Conservation (phyloP, 1,139 yeast species). For the Arxiozyma slooffiae region DNA sequence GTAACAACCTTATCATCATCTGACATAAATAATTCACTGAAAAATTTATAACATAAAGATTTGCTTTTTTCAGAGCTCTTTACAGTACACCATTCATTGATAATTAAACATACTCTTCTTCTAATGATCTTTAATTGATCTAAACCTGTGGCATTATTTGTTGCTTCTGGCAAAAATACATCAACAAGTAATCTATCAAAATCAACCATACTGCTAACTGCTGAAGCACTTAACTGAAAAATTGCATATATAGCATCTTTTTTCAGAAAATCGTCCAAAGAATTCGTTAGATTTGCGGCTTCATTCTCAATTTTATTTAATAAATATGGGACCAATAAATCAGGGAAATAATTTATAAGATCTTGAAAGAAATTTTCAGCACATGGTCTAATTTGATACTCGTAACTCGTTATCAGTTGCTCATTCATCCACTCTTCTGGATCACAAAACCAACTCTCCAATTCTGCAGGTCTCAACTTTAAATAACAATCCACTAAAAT, state of each 20-base stretch:
- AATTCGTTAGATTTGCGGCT: slow-evolving; percentile 27
- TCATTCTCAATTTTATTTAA: slow-evolving; percentile 50
- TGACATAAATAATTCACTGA: slow-evolving; percentile 32
- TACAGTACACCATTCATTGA: slow-evolving; percentile 72
- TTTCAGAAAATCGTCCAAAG: slow-evolving; percentile 46
- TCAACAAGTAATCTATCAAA: slow-evolving; percentile 51
- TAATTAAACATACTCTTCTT: slow-evolving; percentile 65
- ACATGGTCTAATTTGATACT: slow-evolving; percentile 76
- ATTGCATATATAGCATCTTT: slow-evolving; percentile 76
- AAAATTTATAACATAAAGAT: slow-evolving; percentile 49
- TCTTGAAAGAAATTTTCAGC: slow-evolving; percentile 81
- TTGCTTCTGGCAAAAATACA: slow-evolving; percentile 60
- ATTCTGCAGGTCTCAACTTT: slow-evolving; percentile 59
- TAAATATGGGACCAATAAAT: slow-evolving; percentile 50
- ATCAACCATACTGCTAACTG: slow-evolving; percentile 54
- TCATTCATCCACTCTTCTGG: slow-evolving; percentile 92
- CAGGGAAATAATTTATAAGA: slow-evolving; percentile 54
- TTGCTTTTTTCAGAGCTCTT: slow-evolving; percentile 53
- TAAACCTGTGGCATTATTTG: slow-evolving; percentile 12
- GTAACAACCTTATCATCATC: slow-evolving; percentile 66
- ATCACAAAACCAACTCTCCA: slow-evolving; percentile 71
- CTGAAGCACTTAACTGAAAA: slow-evolving; percentile 65
- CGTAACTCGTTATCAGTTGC: slow-evolving; percentile 70
- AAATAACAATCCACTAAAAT: slow-evolving; percentile 64
- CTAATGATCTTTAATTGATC: slow-evolving; percentile 47